Base-by-base conservation (phyloP, 2,329 filamentous ascomycete species). In the Microsporum ferrugineum region DNA sequence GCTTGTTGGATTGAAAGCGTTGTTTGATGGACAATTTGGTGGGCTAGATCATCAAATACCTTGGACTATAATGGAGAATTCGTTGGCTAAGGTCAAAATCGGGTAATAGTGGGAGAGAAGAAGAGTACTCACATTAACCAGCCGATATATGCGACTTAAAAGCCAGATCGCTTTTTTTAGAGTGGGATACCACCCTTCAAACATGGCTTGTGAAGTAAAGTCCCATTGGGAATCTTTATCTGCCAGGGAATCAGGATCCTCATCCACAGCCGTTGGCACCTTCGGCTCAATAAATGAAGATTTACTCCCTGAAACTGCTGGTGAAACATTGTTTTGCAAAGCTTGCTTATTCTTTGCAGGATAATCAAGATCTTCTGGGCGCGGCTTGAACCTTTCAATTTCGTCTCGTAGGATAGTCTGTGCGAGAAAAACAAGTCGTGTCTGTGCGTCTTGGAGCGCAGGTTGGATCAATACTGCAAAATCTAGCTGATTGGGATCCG, bases 21-120 rank as follows among this genome's bases (percentile, higher is more conserved):
- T 1, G 91, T 94, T 73, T 95, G 89, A 68, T 92, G 88, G 31
- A 99, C 89, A 65, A 97, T 94, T 68, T 85, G 85, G 70, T 89
- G 87, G 4, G 86, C 86, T 2, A 89, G 78, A 66, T 89, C 86
- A 66, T 88, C 85, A 68, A 88, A 88, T 45, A 88, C 83, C 27
- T 82, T 83, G 61, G 84, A 84, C 81, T 84, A 60, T 23, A 65
- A 61, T 17, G 62, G 65, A 65, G 65, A 68, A 70, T 59, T 17
- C 47, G 51, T 45, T 57, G 33, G 34, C 63, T 45, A 61, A 33
- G 59, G 63, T 70, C 60, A 69, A 38, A 45, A 43, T 14, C 57
- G 51, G 45, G 57, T 31, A 34, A 47, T 49, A 27, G 17, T 5
- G 38, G 10, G n/a, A 34, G 14, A 4, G 23, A 27, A 5, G 31